Evolutionary conservation across 768 basidiomycete species (phyloP).

Genomic region (Tulasnella sp.): DNA sequence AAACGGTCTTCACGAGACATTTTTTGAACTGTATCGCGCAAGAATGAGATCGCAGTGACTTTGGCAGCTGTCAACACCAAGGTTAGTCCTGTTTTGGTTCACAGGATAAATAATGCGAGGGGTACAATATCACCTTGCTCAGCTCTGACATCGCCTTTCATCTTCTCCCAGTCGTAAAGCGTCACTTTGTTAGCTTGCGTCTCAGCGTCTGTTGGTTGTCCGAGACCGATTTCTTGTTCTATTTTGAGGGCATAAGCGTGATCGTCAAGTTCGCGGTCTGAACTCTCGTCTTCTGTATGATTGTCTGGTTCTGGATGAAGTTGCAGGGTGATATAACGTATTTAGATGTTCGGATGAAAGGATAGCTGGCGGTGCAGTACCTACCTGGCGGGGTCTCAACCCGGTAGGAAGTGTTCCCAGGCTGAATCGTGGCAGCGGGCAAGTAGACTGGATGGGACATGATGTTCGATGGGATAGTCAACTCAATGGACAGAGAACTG

Average conservation of each 20-base stretch:
- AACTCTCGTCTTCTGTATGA: slow-evolving; percentile 15
- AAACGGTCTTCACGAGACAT: slow-evolving; percentile 18
- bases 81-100: not conserved
- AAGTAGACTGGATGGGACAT: slow-evolving; percentile 19
- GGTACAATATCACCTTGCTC: not conserved
- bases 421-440: slow-evolving; percentile 22
- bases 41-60: not conserved
- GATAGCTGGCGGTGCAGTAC: not conserved
- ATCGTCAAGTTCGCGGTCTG: slow-evolving; percentile 25
- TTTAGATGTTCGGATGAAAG: not conserved
- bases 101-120: not conserved
- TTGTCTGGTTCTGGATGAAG: slow-evolving; percentile 9
- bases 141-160: slow-evolving; percentile 1
- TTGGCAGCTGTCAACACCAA: not conserved
- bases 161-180: not conserved
- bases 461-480: not conserved
- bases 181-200: not conserved
- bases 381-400: slow-evolving; percentile 12
- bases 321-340: not conserved
- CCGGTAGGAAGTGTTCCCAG: slow-evolving; percentile 21
- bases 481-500: not conserved
- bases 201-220: slow-evolving; percentile 13
- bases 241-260: slow-evolving; percentile 19
- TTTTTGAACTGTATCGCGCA: not conserved
- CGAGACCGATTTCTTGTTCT: slow-evolving; percentile 23